Evolutionary conservation across 2,329 filamentous ascomycete species (phyloP), one percentile per base, ranked within the genome.

Genomic region (Alternaria burnsii): DNA sequence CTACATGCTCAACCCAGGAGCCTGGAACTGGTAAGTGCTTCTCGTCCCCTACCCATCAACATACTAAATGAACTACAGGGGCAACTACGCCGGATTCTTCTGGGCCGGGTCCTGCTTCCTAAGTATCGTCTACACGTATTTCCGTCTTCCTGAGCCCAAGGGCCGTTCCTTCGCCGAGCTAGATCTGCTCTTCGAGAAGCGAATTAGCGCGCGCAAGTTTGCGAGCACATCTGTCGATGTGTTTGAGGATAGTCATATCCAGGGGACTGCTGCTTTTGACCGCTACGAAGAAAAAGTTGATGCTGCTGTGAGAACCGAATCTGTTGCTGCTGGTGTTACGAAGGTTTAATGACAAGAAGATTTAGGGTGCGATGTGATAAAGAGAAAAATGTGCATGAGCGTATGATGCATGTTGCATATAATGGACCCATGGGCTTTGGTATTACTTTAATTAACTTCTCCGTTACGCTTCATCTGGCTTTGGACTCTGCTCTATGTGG

Each of bases 1-100:
- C 0, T 97, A 96, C 80, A 97, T 97, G 93, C 85, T 97, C 42
- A 97, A 97, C 80, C 92, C 93, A 0, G 85, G 83, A 1, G 90
- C 88, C 0, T 97, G 94, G 93, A 83, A 96, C 79, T 97, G 58
- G 58, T 61, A 61, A 47, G 58, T 38, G 14, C 18, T 18, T 9
- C 14, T 11, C 1, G 10, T 14, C 2, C 30, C 40, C 11, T 34
- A 14, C 30, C 32, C 6, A 18, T 22, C 22, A 14, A 18, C 20
- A 40, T 32, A 32, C 43, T 43, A 47, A 30, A 18, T 28, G 32
- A 5, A 32, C 8, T 46, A 24, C 34, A 58, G 93, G 93, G 85
- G 87, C 62, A 95, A 95, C 80, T 95, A 87, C 71, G 87, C 93
- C 0, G 93, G 93, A 28, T 96, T 97, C 81, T 96, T 96, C 83